Evolutionary conservation across 495 filamentous ascomycete species (phyloP), one percentile per base, ranked within the genome.

Genomic region (Aspergillus carlsbadensis): DNA sequence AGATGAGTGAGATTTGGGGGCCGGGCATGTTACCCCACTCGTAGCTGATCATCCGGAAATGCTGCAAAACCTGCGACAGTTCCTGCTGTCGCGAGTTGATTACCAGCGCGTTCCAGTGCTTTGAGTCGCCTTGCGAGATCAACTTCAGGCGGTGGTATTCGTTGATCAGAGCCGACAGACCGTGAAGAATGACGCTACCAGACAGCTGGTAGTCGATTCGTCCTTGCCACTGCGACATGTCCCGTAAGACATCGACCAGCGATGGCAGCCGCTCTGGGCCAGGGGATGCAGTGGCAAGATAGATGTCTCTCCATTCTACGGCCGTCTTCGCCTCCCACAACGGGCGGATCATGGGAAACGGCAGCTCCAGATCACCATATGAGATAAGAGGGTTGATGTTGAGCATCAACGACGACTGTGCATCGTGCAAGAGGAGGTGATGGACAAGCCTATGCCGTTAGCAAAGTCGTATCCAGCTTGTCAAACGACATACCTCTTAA

Each of bases 311-410:
- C 82, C 85, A 89, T 51, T 79, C 75, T 10, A 66, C 52, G 1
- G 84, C 83, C 0, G 73, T 73, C 18, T 74, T 62, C 0, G 86
- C 84, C 26, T 80, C 72, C 83, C 83, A 89, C 3, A 87, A 62
- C 2, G 72, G 59, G 18, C 78, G 75, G 0, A 78, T 69, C 22
- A 73, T 74, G 0, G 85, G 84, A 11, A 89, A 62, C 3, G 84
- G 80, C 6, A 87, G 68, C 7, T 79, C 78, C 11, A 89, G 59
- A 56, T 89, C 86, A 1, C 84, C 74, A 60, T 87, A 89, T 0
- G 84, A 85, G 57, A 87, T 83, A 8, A 80, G 58, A 0, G 82
- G 80, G 54, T 77, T 82, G 44, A 76, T 72, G 11, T 83, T 74
- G 7, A 85, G 70, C 20, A 81, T 77, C 56, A 87, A 77, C 0